phyloP scores from a whole-genome alignment of 2,329 filamentous ascomycete species.

The Ophioceras dolichostomum region DNA sequence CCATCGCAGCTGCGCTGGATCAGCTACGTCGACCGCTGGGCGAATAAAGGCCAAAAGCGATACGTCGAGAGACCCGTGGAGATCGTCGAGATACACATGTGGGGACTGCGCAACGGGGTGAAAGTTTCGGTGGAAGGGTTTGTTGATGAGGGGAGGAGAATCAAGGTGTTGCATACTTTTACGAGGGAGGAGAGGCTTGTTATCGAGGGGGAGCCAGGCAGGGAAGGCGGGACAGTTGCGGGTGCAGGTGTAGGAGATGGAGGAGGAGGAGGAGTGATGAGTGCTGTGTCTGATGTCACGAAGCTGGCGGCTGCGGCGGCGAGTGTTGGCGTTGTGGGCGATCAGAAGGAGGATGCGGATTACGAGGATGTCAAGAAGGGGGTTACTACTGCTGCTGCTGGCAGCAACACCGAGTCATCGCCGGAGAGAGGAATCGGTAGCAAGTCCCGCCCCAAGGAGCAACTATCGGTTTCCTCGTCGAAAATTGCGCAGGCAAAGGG shows the following conservation, averaged over 20 bases:
- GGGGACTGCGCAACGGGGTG: constrained; percentile 78
- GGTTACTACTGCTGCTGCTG: background rate
- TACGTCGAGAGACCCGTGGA: constrained; percentile 79
- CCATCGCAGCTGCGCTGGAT: constrained; percentile 85
- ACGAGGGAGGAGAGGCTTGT: constrained; percentile 57
- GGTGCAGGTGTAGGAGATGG: too few relatives aligned
- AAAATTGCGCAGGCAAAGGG: constrained; percentile 5
- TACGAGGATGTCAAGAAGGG: constrained; percentile 6
- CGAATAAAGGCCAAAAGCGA: constrained; percentile 50
- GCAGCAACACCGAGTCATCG: constrained; percentile 1
- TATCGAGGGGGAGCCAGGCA: constrained; percentile 44
- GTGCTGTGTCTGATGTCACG: constrained; percentile 42
- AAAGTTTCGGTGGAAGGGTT: constrained; percentile 80
- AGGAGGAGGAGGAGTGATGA: too few relatives aligned
- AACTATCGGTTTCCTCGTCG: too few relatives aligned
- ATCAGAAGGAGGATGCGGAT: constrained; percentile 1
- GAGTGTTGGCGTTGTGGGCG: constrained; percentile 7
- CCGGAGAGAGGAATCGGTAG: too few relatives aligned
- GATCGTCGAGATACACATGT: constrained; percentile 78
- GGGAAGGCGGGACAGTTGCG: constrained; percentile 33
- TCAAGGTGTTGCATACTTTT: constrained; percentile 76
- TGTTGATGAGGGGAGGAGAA: constrained; percentile 77
- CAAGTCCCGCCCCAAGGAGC: too few relatives aligned
- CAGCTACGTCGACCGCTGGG: constrained; percentile 80
- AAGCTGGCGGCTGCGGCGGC: constrained; percentile 21